Percentiles rank a stretch among this genome's conserved stretches.
phyloP scores from a whole-genome alignment of 2,329 filamentous ascomycete genomes.

The Cladosporium sp. region DNA sequence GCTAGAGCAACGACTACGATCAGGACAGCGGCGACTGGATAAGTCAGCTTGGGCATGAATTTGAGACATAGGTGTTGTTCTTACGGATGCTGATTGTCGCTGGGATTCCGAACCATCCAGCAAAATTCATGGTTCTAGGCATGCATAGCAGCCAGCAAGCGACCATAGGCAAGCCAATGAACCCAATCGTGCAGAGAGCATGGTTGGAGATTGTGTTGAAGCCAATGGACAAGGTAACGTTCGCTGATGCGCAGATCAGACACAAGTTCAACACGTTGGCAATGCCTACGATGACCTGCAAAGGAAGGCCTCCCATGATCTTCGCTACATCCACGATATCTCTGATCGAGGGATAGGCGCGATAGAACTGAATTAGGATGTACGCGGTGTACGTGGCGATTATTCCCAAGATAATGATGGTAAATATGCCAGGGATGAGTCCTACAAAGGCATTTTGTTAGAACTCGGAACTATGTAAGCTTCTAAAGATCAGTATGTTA shows the following conservation, averaged over 20 bases:
- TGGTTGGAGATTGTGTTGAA: slow-evolving; percentile 24
- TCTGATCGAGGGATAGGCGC: slow-evolving; percentile 11
- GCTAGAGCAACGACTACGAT: slow-evolving; percentile 56
- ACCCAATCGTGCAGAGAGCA: slow-evolving; percentile 22
- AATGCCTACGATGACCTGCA: slow-evolving; percentile 17
- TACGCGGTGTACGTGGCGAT: slow-evolving; percentile 16
- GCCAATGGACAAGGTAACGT: slow-evolving; percentile 23
- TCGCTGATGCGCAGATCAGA: slow-evolving; percentile 24
- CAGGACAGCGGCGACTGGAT: background rate
- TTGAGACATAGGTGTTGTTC: background rate
- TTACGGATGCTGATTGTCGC: slow-evolving; percentile 18
- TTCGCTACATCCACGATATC: slow-evolving; percentile 12
- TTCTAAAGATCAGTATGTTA: too few species aligned
- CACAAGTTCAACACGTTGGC: slow-evolving; percentile 25
- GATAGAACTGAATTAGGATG: slow-evolving; percentile 16
- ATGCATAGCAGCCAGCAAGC: slow-evolving; percentile 24
- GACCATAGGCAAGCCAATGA: slow-evolving; percentile 25
- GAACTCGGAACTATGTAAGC: too few species aligned
- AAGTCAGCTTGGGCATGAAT: background rate
- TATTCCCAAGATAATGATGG: slow-evolving; percentile 7
- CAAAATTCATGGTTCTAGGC: slow-evolving; percentile 24
- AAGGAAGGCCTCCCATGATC: slow-evolving; percentile 19
- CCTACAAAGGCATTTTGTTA: background rate
- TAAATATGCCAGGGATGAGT: slow-evolving; percentile 8
- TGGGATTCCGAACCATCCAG: slow-evolving; percentile 23